phyloP scores from a whole-genome alignment of 2,329 filamentous ascomycete genomes.

The Elsinoe fawcettii region DNA sequence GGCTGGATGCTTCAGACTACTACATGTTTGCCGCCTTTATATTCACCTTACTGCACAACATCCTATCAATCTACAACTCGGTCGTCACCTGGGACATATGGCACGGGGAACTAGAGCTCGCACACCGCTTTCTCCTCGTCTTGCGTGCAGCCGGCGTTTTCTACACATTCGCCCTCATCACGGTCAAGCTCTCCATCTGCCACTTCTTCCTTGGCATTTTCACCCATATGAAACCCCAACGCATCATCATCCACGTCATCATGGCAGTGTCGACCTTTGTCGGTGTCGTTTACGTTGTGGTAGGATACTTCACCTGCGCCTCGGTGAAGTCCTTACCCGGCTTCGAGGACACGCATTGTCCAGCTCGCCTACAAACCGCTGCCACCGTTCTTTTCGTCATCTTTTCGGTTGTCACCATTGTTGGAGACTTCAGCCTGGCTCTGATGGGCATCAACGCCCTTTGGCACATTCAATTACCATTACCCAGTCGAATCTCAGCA shows the following conservation, averaged over 20 bases:
- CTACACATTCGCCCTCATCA: conserved; percentile 40
- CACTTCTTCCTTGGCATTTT: conserved; percentile 44
- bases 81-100: neutral
- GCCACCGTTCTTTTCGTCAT: conserved; percentile 16
- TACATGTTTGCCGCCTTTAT: neutral
- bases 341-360: conserved; percentile 21
- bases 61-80: neutral
- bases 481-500: neutral
- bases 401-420: conserved; percentile 26
- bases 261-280: conserved; percentile 37
- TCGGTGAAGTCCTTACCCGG: conserved; percentile 38
- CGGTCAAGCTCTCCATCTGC: conserved; percentile 43
- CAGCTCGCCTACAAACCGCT: conserved; percentile 4
- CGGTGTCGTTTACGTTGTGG: conserved; percentile 41
- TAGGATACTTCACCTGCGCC: conserved; percentile 43
- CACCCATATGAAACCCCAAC: conserved; percentile 36
- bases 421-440: conserved; percentile 32
- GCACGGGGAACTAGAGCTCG: neutral
- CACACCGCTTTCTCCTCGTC: neutral
- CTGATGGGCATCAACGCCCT: conserved; percentile 31
- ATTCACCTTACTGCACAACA: neutral
- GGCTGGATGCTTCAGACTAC: neutral
- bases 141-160: conserved; percentile 20
- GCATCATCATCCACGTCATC: conserved; percentile 36
- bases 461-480: conserved; percentile 17